A percentile compares a stretch with the other conserved stretches of the same genome.
These are phyloP conservation scores for Lasiodiplodia hormozganensis DNA, from an alignment of 2,329 filamentous ascomycete genomes.

Conservation along the genomic window DNA sequence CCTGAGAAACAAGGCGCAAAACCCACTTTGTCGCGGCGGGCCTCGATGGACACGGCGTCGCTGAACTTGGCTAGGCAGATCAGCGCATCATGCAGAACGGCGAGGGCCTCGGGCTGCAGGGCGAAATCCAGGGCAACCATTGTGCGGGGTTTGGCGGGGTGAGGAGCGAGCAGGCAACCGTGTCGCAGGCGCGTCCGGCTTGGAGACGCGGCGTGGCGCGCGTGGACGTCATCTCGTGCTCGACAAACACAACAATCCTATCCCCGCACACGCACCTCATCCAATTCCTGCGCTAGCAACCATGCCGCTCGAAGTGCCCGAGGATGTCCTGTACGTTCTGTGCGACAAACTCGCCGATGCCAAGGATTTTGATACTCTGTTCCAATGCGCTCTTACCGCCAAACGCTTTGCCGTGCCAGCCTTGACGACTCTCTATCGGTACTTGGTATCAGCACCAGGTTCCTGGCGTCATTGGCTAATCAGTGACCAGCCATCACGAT, in stretches of 20 bases:
- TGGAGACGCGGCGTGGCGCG: conserved; percentile 1
- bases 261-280: background rate
- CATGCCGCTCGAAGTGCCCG: conserved; percentile 50
- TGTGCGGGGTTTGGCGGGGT: background rate
- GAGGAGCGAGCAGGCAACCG: conserved; percentile 5
- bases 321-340: conserved; percentile 67
- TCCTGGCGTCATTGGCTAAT: background rate
- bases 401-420: conserved; percentile 65
- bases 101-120: conserved; percentile 74
- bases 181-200: conserved; percentile 1
- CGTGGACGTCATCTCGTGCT: conserved; percentile 25
- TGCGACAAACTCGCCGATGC: conserved; percentile 64
- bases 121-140: conserved; percentile 71
- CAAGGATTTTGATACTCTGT: conserved; percentile 67
- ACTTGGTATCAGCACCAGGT: conserved; percentile 32
- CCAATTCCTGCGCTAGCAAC: background rate
- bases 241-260: conserved; percentile 24
- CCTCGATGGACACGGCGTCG: conserved; percentile 78
- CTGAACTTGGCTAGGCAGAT: conserved; percentile 80
- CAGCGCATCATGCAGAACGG: conserved; percentile 74
- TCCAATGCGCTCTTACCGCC: conserved; percentile 63
- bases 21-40: conserved; percentile 69
- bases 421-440: conserved; percentile 70
- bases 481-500: conserved; percentile 49
- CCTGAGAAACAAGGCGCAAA: conserved; percentile 22